Percentiles rank a stretch among this genome's conserved stretches.
Conservation (phyloP, 345 rosid species). For the Lepidium africanum region DNA sequence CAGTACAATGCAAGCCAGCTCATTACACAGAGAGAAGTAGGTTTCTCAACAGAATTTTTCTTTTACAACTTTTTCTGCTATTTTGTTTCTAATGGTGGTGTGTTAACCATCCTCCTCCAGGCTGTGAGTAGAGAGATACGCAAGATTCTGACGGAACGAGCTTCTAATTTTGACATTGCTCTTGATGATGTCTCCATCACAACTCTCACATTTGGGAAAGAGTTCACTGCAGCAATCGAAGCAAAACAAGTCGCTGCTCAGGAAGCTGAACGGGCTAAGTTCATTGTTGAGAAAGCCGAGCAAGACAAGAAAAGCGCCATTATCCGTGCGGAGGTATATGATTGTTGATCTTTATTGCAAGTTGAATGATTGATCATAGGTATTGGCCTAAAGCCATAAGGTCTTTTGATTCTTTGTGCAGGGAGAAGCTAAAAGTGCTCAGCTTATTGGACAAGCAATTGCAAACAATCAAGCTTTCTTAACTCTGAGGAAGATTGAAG, state of each 20-base stretch:
- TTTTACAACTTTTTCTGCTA: background rate
- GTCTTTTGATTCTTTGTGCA: conserved; percentile 14
- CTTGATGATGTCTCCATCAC: conserved; percentile 87
- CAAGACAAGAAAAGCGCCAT: conserved; percentile 92
- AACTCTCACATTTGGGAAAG: conserved; percentile 78
- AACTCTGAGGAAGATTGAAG: conserved; percentile 89
- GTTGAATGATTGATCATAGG: background rate
- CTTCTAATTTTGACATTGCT: conserved; percentile 59
- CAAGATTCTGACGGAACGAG: conserved; percentile 80
- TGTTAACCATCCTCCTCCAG: background rate
- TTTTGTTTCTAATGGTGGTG: background rate
- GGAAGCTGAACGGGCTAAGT: conserved; percentile 95
- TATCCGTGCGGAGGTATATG: conserved; percentile 72
- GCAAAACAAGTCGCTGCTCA: conserved; percentile 97
- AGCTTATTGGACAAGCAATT: conserved; percentile 89
- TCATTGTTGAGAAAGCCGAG: conserved; percentile 90
- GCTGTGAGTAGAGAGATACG: conserved; percentile 71
- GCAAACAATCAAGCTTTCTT: conserved; percentile 89
- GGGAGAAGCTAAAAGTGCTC: conserved; percentile 96
- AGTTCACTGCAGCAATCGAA: conserved; percentile 92
- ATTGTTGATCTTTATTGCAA: background rate
- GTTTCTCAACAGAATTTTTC: background rate
- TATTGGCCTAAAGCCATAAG: background rate
- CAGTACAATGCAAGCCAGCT: conserved; percentile 97
- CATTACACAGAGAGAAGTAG: conserved; percentile 89